These are phyloP conservation scores for Pittosporum tobira DNA, from an alignment of 129 eudicot species.

Conservation along the genomic window DNA sequence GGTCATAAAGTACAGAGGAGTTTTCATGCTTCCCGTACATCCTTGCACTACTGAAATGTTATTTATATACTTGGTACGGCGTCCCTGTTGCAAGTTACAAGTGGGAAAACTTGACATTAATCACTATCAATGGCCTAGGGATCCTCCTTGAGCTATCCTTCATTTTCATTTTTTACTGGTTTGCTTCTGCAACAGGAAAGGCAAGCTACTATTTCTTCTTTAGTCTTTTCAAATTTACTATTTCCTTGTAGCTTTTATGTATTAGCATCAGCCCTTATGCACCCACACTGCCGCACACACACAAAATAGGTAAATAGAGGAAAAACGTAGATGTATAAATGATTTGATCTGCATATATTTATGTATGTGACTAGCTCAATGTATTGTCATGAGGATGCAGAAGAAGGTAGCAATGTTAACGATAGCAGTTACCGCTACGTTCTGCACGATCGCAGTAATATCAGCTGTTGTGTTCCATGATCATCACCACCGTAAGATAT, in stretches of 20 bases:
- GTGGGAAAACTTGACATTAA: slow-evolving; percentile 72
- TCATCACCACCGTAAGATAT: slow-evolving; percentile 49
- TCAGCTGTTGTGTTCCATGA: slow-evolving; percentile 55
- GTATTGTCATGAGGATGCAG: slow-evolving; percentile 35
- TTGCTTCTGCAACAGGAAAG: slow-evolving; percentile 49
- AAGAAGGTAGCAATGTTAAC: slow-evolving; percentile 43
- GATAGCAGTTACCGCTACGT: slow-evolving; percentile 25
- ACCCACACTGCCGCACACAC: neutral
- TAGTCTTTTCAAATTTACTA: neutral
- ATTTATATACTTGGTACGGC: slow-evolving; percentile 82
- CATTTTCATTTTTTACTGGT: slow-evolving; percentile 56
- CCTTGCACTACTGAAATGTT: slow-evolving; percentile 48
- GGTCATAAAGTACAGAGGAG: slow-evolving; percentile 61
- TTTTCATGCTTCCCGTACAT: slow-evolving; percentile 72
- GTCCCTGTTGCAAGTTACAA: slow-evolving; percentile 64
- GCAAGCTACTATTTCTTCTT: slow-evolving; percentile 24
- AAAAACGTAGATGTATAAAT: neutral
- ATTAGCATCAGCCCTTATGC: neutral
- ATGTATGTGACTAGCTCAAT: neutral
- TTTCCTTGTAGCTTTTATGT: neutral
- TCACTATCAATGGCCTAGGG: slow-evolving; percentile 71
- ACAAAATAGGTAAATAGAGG: neutral
- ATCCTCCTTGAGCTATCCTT: slow-evolving; percentile 64
- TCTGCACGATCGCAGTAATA: slow-evolving; percentile 29
- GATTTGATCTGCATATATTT: neutral